phyloP scores from a whole-genome alignment of 1,284 basidiomycete species.

The Cerioporus squamosus region DNA sequence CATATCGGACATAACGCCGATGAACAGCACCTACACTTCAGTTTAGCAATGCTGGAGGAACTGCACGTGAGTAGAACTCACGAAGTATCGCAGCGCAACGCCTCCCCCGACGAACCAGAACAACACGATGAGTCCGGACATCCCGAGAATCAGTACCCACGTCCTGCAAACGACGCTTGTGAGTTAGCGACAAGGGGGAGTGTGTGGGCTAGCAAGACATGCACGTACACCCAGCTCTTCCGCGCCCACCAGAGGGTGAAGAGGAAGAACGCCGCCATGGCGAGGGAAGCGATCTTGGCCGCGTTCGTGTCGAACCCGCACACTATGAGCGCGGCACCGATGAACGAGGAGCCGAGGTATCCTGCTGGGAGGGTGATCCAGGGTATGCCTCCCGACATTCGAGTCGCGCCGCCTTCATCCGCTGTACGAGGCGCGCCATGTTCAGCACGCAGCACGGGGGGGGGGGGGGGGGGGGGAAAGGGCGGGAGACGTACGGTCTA shows the following conservation, averaged over 20 bases:
- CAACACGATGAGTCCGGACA: constrained; percentile 74
- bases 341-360: constrained; percentile 91
- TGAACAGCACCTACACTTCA: constrained; percentile 76
- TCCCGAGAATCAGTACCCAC: constrained; percentile 75
- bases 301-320: constrained; percentile 96
- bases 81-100: constrained; percentile 74
- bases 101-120: constrained; percentile 87
- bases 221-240: constrained; percentile 73
- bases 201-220: too few species aligned
- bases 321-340: constrained; percentile 88
- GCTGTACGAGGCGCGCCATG: constrained; percentile 47
- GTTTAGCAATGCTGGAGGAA: constrained; percentile 4
- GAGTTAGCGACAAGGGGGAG: too few species aligned
- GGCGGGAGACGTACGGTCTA: constrained; percentile 59
- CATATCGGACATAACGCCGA: constrained; percentile 94
- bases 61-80: constrained; percentile 38
- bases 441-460: neutral
- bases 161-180: constrained; percentile 46
- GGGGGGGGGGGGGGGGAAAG: constrained; percentile 8
- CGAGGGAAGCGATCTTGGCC: constrained; percentile 86
- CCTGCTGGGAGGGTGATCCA: constrained; percentile 89
- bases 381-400: constrained; percentile 91
- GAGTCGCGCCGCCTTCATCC: constrained; percentile 91
- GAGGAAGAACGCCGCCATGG: constrained; percentile 87
- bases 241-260: constrained; percentile 93